Conservation (phyloP, 108 stramenopile species). For the Fistulifera pelliculosa region DNA sequence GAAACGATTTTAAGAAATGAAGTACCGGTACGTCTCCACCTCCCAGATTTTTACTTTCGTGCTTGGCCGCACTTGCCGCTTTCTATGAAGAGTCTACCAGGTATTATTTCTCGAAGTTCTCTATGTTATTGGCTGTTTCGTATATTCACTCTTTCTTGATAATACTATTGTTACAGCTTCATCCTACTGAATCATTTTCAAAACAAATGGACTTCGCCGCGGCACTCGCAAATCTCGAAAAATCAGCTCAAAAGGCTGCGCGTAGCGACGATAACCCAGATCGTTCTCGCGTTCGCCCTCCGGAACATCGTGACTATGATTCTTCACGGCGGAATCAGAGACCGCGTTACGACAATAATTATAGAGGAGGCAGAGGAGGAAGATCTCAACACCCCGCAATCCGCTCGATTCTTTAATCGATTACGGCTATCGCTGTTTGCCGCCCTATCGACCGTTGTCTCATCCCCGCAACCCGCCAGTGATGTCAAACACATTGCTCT, state of each 20-base stretch:
- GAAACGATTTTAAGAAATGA: too few species aligned
- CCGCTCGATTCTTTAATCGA: slow-evolving; percentile 8
- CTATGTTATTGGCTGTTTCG: too few species aligned
- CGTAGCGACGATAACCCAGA: not conserved
- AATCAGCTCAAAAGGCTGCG: slow-evolving; percentile 31
- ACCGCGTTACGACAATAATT: slow-evolving; percentile 4
- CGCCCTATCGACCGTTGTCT: slow-evolving; percentile 17
- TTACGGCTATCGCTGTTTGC: slow-evolving; percentile 22
- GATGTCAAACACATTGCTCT: slow-evolving; percentile 36
- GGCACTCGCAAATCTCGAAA: slow-evolving; percentile 50
- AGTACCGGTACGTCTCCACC: too few species aligned
- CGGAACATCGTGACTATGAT: slow-evolving; percentile 1
- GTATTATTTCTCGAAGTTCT: too few species aligned
- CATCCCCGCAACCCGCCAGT: not conserved
- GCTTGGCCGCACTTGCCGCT: too few species aligned
- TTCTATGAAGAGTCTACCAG: too few species aligned
- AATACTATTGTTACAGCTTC: too few species aligned
- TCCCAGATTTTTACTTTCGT: too few species aligned
- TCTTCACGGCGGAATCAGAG: not conserved
- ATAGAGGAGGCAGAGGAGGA: not conserved
- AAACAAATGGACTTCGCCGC: slow-evolving; percentile 42
- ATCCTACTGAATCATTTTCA: too few species aligned
- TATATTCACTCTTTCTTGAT: too few species aligned
- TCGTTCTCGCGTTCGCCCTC: not conserved
- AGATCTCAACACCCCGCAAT: slow-evolving; percentile 2